Evolutionary conservation across 225 moss, liverwort and hornwort species (phyloP).

Genomic region (Antitrichia curtipendula): DNA sequence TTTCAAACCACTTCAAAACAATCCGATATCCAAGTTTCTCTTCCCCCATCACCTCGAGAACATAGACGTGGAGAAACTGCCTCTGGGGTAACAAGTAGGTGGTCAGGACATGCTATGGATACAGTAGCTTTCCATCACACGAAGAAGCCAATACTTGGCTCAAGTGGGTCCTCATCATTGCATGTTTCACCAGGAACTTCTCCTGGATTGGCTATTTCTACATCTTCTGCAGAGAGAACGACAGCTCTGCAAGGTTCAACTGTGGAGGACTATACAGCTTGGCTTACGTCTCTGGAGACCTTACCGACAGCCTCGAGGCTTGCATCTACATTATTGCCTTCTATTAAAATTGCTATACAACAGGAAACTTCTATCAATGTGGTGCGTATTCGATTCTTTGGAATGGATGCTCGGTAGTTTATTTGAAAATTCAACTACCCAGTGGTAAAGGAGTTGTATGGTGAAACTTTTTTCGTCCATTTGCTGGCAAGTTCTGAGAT

Average conservation of each 20-base stretch:
- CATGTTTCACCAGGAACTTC: slow-evolving; percentile 47
- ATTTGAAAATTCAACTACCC: not conserved
- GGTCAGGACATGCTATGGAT: slow-evolving; percentile 25
- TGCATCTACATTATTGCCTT: slow-evolving; percentile 53
- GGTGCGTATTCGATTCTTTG: slow-evolving; percentile 38
- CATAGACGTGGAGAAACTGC: slow-evolving; percentile 30
- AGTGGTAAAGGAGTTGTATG: not conserved
- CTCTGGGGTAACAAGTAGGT: slow-evolving; percentile 20
- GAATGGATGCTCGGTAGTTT: not conserved
- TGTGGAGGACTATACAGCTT: slow-evolving; percentile 54
- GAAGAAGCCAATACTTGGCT: slow-evolving; percentile 26
- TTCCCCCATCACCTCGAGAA: slow-evolving; percentile 60
- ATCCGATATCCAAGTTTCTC: slow-evolving; percentile 39
- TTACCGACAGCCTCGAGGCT: slow-evolving; percentile 55
- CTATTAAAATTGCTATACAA: slow-evolving; percentile 63
- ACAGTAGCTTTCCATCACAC: slow-evolving; percentile 27
- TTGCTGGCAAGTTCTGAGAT: not conserved
- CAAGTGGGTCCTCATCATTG: slow-evolving; percentile 19
- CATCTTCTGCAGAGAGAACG: slow-evolving; percentile 26
- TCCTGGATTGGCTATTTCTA: slow-evolving; percentile 33
- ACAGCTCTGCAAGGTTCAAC: slow-evolving; percentile 11
- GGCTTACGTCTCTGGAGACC: slow-evolving; percentile 63
- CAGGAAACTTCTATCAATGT: slow-evolving; percentile 70
- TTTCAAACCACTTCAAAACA: slow-evolving; percentile 23
- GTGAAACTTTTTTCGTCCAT: not conserved